Percentiles rank a stretch among this genome's conserved stretches.
Evolutionary conservation across 768 basidiomycete species (phyloP).

Genomic region (Tephrocybe sp.): DNA sequence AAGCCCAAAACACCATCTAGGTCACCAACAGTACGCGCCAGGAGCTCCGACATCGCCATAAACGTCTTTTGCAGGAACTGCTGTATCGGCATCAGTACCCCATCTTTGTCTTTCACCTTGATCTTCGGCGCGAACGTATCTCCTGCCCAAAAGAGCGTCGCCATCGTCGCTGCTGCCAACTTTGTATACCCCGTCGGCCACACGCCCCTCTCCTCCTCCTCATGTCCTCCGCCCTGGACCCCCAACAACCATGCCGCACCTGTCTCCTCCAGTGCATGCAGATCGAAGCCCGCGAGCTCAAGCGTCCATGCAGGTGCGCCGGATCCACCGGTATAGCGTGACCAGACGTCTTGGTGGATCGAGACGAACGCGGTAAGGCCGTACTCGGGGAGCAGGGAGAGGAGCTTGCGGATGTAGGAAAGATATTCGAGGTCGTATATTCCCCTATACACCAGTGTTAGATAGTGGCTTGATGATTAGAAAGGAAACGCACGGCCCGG

Average conservation of each 20-base stretch:
- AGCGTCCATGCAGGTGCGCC: slow-evolving; percentile 98
- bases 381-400: slow-evolving; percentile 70
- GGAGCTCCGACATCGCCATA: slow-evolving; percentile 69
- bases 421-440: slow-evolving; percentile 85
- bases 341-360: slow-evolving; percentile 96
- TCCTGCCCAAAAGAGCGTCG: slow-evolving; percentile 95
- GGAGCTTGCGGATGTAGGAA: slow-evolving; percentile 67
- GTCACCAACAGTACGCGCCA: slow-evolving; percentile 69
- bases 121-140: slow-evolving; percentile 83
- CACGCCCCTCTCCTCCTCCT: slow-evolving; percentile 75
- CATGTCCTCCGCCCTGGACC: slow-evolving; percentile 72
- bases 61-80: slow-evolving; percentile 81
- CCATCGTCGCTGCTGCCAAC: slow-evolving; percentile 90
- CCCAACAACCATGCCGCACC: slow-evolving; percentile 89
- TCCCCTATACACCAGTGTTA: slow-evolving; percentile 47
- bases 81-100: slow-evolving; percentile 66
- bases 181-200: slow-evolving; percentile 97
- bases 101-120: slow-evolving; percentile 44
- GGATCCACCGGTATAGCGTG: slow-evolving; percentile 90
- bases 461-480: not conserved
- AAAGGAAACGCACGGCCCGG: slow-evolving; percentile 70
- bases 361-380: slow-evolving; percentile 75
- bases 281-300: slow-evolving; percentile 81
- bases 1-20: slow-evolving; percentile 85
- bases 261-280: slow-evolving; percentile 74